Percentiles rank a stretch among this genome's conserved stretches.
Evolutionary conservation across 306 rosid genomes (phyloP).

Genomic region (Cicer judaicum): DNA sequence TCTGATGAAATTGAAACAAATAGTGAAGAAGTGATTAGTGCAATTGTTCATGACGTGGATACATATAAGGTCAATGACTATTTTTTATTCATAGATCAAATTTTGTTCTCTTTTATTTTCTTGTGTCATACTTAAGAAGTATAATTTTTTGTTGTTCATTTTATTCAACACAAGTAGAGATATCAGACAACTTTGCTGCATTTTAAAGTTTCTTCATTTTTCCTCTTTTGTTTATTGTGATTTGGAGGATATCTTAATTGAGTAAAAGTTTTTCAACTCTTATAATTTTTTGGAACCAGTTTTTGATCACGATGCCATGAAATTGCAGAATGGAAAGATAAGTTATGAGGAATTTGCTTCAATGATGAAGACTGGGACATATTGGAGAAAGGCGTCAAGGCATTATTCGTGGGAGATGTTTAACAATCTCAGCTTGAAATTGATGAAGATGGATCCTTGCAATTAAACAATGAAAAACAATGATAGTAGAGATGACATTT

Average conservation of each 20-base stretch:
- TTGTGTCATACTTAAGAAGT: constrained; percentile 2
- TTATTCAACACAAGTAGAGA: constrained; percentile 5
- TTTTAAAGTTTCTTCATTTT: neutral
- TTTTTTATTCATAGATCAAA: constrained; percentile 5
- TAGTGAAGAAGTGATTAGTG: constrained; percentile 76
- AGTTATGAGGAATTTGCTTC: constrained; percentile 84
- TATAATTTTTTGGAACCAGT: constrained; percentile 23
- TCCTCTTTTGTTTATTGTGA: neutral
- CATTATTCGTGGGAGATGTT: constrained; percentile 96
- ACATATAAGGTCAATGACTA: constrained; percentile 81
- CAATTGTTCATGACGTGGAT: constrained; percentile 89
- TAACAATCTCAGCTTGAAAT: constrained; percentile 69
- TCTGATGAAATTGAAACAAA: constrained; percentile 62
- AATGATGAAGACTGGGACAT: constrained; percentile 99
- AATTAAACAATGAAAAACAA: constrained; percentile 46
- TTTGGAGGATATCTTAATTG: neutral
- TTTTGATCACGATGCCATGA: constrained; percentile 33
- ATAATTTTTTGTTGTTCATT: neutral
- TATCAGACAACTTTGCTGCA: constrained; percentile 15
- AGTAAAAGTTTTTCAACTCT: neutral
- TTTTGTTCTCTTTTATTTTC: neutral
- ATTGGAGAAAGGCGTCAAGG: constrained; percentile 98
- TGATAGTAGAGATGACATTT: constrained; percentile 43
- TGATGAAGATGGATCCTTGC: constrained; percentile 84
- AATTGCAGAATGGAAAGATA: constrained; percentile 84